A percentile compares a stretch with the other conserved stretches of the same genome.
These are phyloP conservation scores for Thalassiosira ordinaria DNA, from an alignment of 352 stramenopile species.

Conservation along the genomic window DNA sequence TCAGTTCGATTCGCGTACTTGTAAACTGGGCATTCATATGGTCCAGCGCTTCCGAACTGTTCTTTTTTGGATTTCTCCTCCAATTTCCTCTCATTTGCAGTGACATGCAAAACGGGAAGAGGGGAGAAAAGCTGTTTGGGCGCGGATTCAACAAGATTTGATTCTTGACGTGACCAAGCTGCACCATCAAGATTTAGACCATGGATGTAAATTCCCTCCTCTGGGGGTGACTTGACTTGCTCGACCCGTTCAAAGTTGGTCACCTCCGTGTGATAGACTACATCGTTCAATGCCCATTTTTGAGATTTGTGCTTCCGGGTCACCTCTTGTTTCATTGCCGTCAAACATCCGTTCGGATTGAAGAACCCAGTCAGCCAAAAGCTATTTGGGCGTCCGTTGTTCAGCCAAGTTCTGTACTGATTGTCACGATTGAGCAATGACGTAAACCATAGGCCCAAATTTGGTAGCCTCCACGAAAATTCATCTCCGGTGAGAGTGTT, in stretches of 20 bases:
- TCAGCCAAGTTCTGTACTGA: conserved; percentile 96
- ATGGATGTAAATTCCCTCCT: conserved; percentile 97
- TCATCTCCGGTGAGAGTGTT: conserved; percentile 96
- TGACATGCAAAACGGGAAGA: conserved; percentile 95
- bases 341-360: conserved; percentile 98
- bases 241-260: conserved; percentile 93
- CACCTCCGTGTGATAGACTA: conserved; percentile 97
- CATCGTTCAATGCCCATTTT: conserved; percentile 93
- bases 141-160: conserved; percentile 93
- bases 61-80: conserved; percentile 92
- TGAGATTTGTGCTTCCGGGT: conserved; percentile 96
- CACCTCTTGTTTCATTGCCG: conserved; percentile 99
- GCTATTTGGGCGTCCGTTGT: conserved; percentile 91
- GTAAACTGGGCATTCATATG: conserved; percentile 96
- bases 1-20: conserved; percentile 96
- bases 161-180: conserved; percentile 94
- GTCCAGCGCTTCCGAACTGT: conserved; percentile 90
- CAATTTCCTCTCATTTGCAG: conserved; percentile 93
- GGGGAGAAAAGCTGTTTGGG: conserved; percentile 97
- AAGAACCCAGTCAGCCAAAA: conserved; percentile 99
- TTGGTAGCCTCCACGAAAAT: conserved; percentile 97
- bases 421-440: conserved; percentile 94
- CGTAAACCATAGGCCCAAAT: conserved; percentile 96
- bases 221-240: conserved; percentile 88
- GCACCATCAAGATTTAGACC: conserved; percentile 97